Percentiles rank a stretch among this genome's conserved stretches.
Conservation (phyloP, 306 rosid genomes). For the Datisca glomerata region DNA sequence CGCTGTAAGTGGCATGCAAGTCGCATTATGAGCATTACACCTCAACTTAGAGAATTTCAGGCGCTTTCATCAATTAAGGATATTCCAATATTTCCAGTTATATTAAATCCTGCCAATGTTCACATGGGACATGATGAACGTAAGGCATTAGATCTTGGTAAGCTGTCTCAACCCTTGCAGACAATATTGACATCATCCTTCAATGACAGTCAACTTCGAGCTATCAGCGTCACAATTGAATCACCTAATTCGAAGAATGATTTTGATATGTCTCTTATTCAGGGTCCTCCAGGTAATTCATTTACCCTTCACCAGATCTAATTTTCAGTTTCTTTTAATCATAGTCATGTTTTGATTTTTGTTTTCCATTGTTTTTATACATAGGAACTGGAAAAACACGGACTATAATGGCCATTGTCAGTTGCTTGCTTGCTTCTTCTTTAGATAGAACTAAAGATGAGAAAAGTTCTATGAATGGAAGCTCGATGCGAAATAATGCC, state of each 20-base stretch:
- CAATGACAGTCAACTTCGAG: conserved; percentile 79
- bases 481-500: conserved; percentile 23
- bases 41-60: conserved; percentile 91
- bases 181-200: conserved; percentile 58
- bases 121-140: conserved; percentile 24
- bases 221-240: conserved; percentile 56
- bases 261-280: conserved; percentile 72
- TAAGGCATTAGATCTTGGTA: conserved; percentile 44
- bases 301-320: conserved; percentile 10
- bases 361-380: conserved; percentile 17
- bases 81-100: conserved; percentile 68
- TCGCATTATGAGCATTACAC: conserved; percentile 78
- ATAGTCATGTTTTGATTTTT: conserved; percentile 14
- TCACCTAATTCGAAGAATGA: conserved; percentile 30
- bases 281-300: conserved; percentile 94
- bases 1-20: conserved; percentile 93
- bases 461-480: conserved; percentile 19
- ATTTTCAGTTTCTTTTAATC: conserved; percentile 10
- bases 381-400: conserved; percentile 95
- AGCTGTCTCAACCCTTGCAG: conserved; percentile 68
- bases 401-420: conserved; percentile 89
- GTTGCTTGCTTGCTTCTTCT: conserved; percentile 66
- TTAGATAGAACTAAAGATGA: conserved; percentile 24
- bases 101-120: conserved; percentile 46
- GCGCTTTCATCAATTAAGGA: conserved; percentile 74